These are phyloP conservation scores for Fraxinus nigra DNA, from an alignment of 305 asterid genomes.

Conservation along the genomic window DNA sequence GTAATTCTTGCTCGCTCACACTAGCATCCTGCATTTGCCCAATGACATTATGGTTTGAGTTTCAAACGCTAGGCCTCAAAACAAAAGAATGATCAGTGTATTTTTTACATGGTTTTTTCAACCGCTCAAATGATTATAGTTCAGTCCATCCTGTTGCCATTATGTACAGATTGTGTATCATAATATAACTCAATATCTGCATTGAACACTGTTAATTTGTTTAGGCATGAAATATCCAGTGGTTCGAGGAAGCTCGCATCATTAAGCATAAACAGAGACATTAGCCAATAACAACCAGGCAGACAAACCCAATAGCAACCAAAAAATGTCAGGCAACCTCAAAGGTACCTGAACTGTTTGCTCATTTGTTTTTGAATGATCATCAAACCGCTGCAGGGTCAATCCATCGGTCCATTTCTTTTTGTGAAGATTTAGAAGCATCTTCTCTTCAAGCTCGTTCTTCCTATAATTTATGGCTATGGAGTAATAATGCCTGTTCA, in stretches of 20 bases:
- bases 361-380: slow-evolving; percentile 93
- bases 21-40: neutral
- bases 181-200: neutral
- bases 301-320: neutral
- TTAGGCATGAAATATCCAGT: neutral
- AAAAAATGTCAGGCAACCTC: neutral
- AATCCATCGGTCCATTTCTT: slow-evolving; percentile 96
- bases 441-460: slow-evolving; percentile 98
- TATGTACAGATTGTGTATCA: neutral
- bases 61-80: neutral
- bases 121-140: neutral
- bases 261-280: neutral
- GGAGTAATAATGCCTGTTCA: slow-evolving; percentile 94
- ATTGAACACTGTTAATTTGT: neutral
- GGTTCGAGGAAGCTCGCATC: neutral
- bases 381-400: slow-evolving; percentile 78
- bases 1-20: neutral
- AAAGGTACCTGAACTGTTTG: slow-evolving; percentile 76
- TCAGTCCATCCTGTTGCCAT: neutral
- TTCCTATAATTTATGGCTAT: slow-evolving; percentile 93
- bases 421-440: slow-evolving; percentile 94
- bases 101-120: neutral
- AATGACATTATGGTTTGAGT: neutral
- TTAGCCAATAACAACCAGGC: neutral
- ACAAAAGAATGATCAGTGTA: neutral